Evolutionary conservation across 1,284 basidiomycete genomes (phyloP).

Genomic region (Pseudomicrostroma phylloplanum): DNA sequence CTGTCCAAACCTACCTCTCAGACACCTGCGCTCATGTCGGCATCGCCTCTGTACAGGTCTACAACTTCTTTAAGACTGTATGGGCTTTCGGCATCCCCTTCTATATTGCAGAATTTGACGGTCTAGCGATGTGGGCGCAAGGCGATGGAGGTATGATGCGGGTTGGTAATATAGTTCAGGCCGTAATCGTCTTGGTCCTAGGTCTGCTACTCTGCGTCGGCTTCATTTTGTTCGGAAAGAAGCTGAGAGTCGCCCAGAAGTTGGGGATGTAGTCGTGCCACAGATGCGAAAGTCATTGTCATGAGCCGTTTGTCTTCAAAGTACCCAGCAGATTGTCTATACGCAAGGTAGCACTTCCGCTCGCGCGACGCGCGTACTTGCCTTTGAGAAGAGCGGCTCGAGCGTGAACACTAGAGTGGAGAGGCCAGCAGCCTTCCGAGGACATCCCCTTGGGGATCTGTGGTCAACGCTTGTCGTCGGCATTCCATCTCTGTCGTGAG

Average conservation of each 20-base stretch:
- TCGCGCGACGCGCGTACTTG: too few species aligned
- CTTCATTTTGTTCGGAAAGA: conserved; percentile 31
- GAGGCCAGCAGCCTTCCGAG: too few species aligned
- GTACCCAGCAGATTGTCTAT: too few species aligned
- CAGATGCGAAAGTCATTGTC: too few species aligned
- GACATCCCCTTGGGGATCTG: too few species aligned
- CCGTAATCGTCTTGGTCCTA: conserved; percentile 35
- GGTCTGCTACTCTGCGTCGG: conserved; percentile 26
- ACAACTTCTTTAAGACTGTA: conserved; percentile 52
- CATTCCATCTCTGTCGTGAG: too few species aligned
- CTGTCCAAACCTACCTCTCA: conserved; percentile 45
- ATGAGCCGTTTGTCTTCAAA: too few species aligned
- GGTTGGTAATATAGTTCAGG: conserved; percentile 40
- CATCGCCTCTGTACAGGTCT: conserved; percentile 50
- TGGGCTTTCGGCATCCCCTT: conserved; percentile 51
- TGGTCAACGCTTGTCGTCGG: too few species aligned
- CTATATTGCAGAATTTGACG: conserved; percentile 47
- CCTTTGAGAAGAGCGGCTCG: too few species aligned
- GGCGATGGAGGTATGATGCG: conserved; percentile 17
- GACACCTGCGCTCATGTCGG: conserved; percentile 45
- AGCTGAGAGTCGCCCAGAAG: conserved; percentile 22
- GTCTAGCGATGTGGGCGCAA: conserved; percentile 15
- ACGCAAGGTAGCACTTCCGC: too few species aligned
- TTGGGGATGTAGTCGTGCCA: conserved; percentile 10
- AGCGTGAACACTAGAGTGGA: too few species aligned